Evolutionary conservation across 768 basidiomycete genomes (phyloP).

Genomic region (Suillus americanus): DNA sequence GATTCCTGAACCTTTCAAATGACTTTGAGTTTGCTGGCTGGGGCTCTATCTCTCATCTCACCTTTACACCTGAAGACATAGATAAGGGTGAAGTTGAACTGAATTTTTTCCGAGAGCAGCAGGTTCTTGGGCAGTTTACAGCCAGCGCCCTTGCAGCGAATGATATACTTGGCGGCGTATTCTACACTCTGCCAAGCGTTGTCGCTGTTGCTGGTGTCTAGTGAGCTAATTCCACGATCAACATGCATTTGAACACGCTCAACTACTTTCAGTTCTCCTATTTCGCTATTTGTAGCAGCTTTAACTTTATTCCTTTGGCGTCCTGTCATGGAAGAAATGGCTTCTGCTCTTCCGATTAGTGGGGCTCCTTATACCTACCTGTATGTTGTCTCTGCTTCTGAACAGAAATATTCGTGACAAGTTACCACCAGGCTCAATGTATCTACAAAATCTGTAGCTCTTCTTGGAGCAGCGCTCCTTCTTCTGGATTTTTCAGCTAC

Average conservation of each 20-base stretch:
- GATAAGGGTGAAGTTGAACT: conserved; percentile 31
- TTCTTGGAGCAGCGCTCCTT: conserved; percentile 64
- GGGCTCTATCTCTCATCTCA: conserved; percentile 52
- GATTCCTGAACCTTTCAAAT: conserved; percentile 60
- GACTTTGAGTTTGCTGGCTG: conserved; percentile 75
- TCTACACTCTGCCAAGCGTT: conserved; percentile 68
- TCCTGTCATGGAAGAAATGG: conserved; percentile 73
- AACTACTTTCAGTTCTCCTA: conserved; percentile 51
- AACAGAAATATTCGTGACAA: not conserved
- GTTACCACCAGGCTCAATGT: conserved; percentile 49
- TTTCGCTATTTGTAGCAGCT: conserved; percentile 64
- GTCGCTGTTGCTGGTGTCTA: conserved; percentile 62
- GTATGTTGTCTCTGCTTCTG: conserved; percentile 33
- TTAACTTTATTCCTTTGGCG: conserved; percentile 68
- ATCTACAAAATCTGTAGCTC: conserved; percentile 59
- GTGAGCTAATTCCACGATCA: conserved; percentile 35
- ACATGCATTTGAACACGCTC: not conserved
- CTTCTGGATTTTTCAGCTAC: conserved; percentile 74
- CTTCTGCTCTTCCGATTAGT: conserved; percentile 63
- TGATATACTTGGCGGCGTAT: conserved; percentile 65
- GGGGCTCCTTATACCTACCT: conserved; percentile 74
- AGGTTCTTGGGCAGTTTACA: conserved; percentile 58
- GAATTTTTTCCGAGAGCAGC: conserved; percentile 31
- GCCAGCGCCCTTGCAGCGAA: conserved; percentile 69
- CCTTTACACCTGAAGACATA: conserved; percentile 44